These are phyloP conservation scores for Xylariaceae sp. DNA, from an alignment of 2,329 filamentous ascomycete genomes.

Conservation along the genomic window DNA sequence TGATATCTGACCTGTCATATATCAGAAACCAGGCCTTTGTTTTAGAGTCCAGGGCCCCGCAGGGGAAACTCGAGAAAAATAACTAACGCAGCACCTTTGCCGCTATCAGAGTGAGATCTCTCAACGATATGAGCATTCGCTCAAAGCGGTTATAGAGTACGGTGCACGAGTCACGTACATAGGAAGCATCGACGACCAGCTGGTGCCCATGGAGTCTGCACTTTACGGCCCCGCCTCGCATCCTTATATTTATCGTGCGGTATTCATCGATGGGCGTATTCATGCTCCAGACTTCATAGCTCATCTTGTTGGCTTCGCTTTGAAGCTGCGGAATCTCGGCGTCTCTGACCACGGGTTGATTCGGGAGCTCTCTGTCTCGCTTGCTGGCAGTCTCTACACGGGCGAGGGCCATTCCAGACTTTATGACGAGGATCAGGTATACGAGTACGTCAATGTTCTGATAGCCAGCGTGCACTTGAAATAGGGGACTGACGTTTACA, in stretches of 20 bases:
- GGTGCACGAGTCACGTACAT: constrained; percentile 84
- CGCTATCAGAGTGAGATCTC: constrained; percentile 82
- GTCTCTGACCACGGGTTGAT: constrained; percentile 91
- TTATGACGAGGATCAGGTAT: constrained; percentile 86
- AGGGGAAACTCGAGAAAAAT: no score
- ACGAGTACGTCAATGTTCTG: constrained; percentile 54
- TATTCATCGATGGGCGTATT: constrained; percentile 89
- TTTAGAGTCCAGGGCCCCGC: no score
- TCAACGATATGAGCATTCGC: constrained; percentile 71
- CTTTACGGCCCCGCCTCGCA: constrained; percentile 83
- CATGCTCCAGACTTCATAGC: constrained; percentile 93
- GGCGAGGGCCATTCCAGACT: constrained; percentile 92
- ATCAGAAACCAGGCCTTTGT: no score
- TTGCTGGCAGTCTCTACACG: constrained; percentile 86
- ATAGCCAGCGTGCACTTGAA: background rate
- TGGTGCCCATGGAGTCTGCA: constrained; percentile 92
- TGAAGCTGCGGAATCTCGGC: constrained; percentile 91
- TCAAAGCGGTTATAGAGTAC: constrained; percentile 72
- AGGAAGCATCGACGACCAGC: constrained; percentile 94
- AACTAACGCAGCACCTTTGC: no score
- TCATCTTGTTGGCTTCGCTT: constrained; percentile 85
- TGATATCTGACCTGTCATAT: no score
- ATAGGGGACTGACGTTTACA: constrained; percentile 14
- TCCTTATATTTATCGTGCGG: constrained; percentile 91
- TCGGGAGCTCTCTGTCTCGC: constrained; percentile 79